Evolutionary conservation across 441 rosid species (phyloP), one percentile per base, ranked within the genome.

Genomic region (Syzygium syzygioides): DNA sequence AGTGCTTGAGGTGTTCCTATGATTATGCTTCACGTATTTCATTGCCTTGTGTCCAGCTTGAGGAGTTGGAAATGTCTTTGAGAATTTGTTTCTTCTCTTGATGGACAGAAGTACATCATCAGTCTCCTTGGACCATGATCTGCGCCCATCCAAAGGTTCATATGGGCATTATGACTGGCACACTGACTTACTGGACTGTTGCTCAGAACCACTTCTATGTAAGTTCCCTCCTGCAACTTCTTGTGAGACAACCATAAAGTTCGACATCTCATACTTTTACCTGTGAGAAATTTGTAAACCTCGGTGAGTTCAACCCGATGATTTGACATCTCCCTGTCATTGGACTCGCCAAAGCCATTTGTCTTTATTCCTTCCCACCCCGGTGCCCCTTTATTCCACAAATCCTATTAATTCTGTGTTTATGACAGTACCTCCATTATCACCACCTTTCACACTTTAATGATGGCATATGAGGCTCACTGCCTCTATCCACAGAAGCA

Each of bases 171-270:
- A 95, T 59, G 98, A 97, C 86, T 97, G 99, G 99, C 96, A 94
- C 53, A 89, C 93, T 18, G 99, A 97, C 92, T 93, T 97, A 91
- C 94, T 97, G 56, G 99, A 95, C 88, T 97, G 99, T 91, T 97
- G 96, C 91, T 93, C 97, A 68, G 96, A 96, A 89, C 99, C 99
- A 90, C 92, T 80, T 90, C 92, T 97, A 25, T 96, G 99, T 97
- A 95, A 79, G 96, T 91, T 85, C 37, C 90, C 32, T 86, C 85
- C 37, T 60, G 55, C 62, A 86, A 80, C 20, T 84, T 85, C 30
- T 54, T 71, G 41, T 37, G 50, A 23, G 83, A 71, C 17, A 20
- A 37, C 28, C 52, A 71, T 71, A 71, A 71, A 71, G 50, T 71
- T 71, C 28, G 45, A 9, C 50, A 37, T 71, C 83, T 71, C 52